These are phyloP conservation scores for Colletotrichum filicis DNA, from an alignment of 2,329 filamentous ascomycete species.

Conservation along the genomic window DNA sequence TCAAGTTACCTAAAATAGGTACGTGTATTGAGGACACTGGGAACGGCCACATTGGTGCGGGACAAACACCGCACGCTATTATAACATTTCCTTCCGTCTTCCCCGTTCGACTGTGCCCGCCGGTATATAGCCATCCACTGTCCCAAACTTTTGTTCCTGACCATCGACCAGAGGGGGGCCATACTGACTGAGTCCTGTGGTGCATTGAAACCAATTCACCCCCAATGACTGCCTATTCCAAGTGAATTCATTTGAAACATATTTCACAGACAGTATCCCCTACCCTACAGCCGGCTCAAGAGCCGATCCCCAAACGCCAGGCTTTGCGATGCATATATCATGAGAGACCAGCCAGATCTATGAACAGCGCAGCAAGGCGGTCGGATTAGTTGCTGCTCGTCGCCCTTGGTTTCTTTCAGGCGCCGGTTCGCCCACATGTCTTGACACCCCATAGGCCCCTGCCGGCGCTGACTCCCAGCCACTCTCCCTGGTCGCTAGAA, in stretches of 20 bases:
- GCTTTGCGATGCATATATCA: conserved; percentile 38
- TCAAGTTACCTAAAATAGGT: not conserved
- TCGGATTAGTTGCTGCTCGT: conserved; percentile 19
- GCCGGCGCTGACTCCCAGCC: conserved; percentile 85
- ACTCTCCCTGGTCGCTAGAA: conserved; percentile 78
- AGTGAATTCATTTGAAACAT: not conserved
- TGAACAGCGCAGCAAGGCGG: conserved; percentile 27
- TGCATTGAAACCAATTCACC: not conserved
- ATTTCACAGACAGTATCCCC: not conserved
- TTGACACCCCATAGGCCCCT: conserved; percentile 83
- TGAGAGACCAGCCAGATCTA: conserved; percentile 33
- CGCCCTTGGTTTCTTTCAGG: conserved; percentile 18
- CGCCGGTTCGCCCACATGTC: conserved; percentile 39
- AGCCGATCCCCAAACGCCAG: conserved; percentile 36
- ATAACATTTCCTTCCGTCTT: conserved; percentile 23
- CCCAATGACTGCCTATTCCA: not conserved
- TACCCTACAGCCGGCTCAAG: conserved; percentile 7
- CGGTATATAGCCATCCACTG: conserved; percentile 30
- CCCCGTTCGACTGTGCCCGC: conserved; percentile 7
- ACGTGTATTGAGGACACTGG: not conserved
- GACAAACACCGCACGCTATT: conserved; percentile 2
- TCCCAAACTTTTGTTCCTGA: conserved; percentile 24
- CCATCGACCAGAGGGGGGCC: conserved; percentile 1
- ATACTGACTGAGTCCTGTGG: not conserved
- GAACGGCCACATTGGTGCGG: not conserved